Percentiles rank a stretch among this genome's conserved stretches.
These are phyloP conservation scores for Babesia bovis DNA, from an alignment of 169 alveolate genomes.

Conservation along the genomic window DNA sequence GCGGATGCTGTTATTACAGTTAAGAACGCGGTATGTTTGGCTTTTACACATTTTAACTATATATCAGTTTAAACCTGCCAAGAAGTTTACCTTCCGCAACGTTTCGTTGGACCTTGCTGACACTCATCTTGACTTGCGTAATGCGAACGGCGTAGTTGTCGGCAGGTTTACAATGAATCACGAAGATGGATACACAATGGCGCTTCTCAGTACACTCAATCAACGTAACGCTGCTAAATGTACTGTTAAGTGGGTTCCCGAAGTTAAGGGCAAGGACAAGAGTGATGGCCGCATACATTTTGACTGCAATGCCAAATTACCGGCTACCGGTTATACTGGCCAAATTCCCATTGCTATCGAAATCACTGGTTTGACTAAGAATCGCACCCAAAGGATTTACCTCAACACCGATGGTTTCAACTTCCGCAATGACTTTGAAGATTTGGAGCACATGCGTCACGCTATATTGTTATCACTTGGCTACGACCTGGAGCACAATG, in stretches of 20 bases:
- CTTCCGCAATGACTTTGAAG: constrained; percentile 47
- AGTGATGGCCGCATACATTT: constrained; percentile 28
- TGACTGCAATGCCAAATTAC: constrained; percentile 40
- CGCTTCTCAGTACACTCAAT: constrained; percentile 33
- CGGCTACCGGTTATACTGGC: constrained; percentile 43
- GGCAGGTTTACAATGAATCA: constrained; percentile 48
- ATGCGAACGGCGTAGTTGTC: constrained; percentile 36
- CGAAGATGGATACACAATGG: constrained; percentile 32
- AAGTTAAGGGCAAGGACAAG: constrained; percentile 6
- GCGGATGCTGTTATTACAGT: background rate
- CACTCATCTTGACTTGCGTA: constrained; percentile 45
- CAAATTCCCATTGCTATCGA: constrained; percentile 51
- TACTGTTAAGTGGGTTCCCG: constrained; percentile 60
- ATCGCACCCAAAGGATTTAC: constrained; percentile 22
- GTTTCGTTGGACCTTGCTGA: constrained; percentile 40
- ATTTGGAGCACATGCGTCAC: constrained; percentile 16
- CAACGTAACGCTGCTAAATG: constrained; percentile 37
- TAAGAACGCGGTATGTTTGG: constrained; percentile 3
- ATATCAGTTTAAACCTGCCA: constrained; percentile 45
- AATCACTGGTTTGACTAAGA: constrained; percentile 31
- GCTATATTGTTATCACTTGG: constrained; percentile 56
- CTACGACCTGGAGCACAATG: constrained; percentile 50
- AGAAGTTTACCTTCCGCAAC: constrained; percentile 40
- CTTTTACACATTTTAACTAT: too few species aligned
- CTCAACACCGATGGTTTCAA: constrained; percentile 51